phyloP scores from a whole-genome alignment of 768 basidiomycete species.

The Tephrocybe sp. region DNA sequence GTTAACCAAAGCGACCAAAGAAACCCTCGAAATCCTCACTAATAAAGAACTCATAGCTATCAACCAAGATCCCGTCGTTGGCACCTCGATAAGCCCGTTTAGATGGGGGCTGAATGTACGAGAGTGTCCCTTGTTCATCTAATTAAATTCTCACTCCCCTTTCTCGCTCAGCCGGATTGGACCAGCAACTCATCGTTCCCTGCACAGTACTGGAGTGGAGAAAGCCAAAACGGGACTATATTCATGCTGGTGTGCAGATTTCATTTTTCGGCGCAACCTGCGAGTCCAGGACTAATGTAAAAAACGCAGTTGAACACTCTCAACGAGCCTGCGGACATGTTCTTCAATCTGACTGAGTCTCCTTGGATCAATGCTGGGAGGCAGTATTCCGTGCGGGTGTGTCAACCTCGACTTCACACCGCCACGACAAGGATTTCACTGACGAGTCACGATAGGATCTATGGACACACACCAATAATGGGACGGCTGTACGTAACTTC shows the following conservation, averaged over 20 bases:
- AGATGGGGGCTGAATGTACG: conserved; percentile 66
- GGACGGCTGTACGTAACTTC: conserved; percentile 62
- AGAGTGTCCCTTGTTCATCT: background rate
- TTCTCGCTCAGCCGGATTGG: conserved; percentile 30
- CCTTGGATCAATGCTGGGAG: conserved; percentile 66
- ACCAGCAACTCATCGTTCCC: conserved; percentile 45
- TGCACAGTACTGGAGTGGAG: conserved; percentile 68
- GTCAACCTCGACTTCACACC: conserved; percentile 17
- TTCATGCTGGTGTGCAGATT: conserved; percentile 55
- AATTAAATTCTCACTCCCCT: background rate
- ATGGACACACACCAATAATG: conserved; percentile 75
- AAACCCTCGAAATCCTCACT: conserved; percentile 55
- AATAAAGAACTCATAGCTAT: conserved; percentile 69
- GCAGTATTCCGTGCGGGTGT: conserved; percentile 58
- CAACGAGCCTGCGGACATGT: conserved; percentile 51
- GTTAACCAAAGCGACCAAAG: conserved; percentile 47
- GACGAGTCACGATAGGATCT: conserved; percentile 48
- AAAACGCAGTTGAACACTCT: conserved; percentile 58
- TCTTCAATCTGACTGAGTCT: conserved; percentile 63
- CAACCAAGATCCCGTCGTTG: conserved; percentile 67
- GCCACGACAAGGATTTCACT: background rate
- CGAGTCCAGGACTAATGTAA: background rate
- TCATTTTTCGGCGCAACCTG: background rate
- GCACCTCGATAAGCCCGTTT: conserved; percentile 64
- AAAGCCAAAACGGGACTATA: conserved; percentile 57